These are phyloP conservation scores for Apiotrichum sp. DNA, from an alignment of 1,284 basidiomycete genomes.

Conservation along the genomic window DNA sequence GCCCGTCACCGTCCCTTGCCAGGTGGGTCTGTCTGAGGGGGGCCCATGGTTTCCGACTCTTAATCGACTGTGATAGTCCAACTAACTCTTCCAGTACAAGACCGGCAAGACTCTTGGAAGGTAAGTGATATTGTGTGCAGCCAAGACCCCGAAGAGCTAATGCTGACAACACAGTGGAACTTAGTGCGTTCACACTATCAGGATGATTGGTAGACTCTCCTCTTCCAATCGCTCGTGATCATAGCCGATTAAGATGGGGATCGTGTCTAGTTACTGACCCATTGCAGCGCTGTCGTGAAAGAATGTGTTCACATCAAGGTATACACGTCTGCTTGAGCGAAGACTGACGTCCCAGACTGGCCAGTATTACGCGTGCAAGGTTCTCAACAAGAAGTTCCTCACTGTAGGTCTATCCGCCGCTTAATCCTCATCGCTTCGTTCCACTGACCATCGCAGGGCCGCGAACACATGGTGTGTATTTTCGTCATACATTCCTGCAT, in stretches of 20 bases:
- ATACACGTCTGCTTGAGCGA: neutral
- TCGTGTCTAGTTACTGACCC: neutral
- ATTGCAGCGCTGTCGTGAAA: conserved; percentile 52
- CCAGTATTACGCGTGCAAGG: conserved; percentile 52
- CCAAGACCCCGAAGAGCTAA: too few species aligned
- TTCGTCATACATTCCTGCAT: neutral
- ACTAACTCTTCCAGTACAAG: conserved; percentile 59
- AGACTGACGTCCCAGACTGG: conserved; percentile 46
- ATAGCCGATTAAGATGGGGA: too few species aligned
- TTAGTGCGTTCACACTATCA: conserved; percentile 28
- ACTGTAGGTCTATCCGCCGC: conserved; percentile 44
- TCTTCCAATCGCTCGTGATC: too few species aligned
- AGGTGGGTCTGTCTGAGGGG: conserved; percentile 47
- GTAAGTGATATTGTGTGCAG: conserved; percentile 56
- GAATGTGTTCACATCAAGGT: conserved; percentile 96
- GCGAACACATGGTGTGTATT: conserved; percentile 71
- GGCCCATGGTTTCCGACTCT: too few species aligned
- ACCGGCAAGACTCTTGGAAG: conserved; percentile 88
- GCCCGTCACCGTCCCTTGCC: conserved; percentile 56
- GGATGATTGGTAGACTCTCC: too few species aligned
- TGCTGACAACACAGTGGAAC: conserved; percentile 36
- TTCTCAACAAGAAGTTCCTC: conserved; percentile 90
- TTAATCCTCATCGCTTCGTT: too few species aligned
- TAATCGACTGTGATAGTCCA: too few species aligned
- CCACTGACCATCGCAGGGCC: conserved; percentile 51